These are phyloP conservation scores for Penicillium sp. DNA, from an alignment of 2,329 filamentous ascomycete species.

Conservation along the genomic window DNA sequence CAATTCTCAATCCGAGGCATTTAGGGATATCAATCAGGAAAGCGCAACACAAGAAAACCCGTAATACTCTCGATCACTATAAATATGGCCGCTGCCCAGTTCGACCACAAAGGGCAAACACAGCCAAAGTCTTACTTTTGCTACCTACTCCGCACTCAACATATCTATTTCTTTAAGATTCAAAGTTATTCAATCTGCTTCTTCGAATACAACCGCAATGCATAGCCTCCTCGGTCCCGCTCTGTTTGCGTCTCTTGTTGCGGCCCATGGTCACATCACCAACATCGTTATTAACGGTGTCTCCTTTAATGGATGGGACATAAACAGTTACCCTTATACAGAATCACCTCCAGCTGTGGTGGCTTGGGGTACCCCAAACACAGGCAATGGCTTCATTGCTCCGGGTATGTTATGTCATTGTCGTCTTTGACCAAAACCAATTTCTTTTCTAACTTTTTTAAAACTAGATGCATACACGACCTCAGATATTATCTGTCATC, in stretches of 20 bases:
- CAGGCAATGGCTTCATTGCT: slow-evolving; percentile 54
- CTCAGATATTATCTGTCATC: slow-evolving; percentile 61
- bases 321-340: slow-evolving; percentile 28
- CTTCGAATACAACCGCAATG: neutral
- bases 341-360: slow-evolving; percentile 42
- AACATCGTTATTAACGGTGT: slow-evolving; percentile 38
- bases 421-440: neutral
- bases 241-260: slow-evolving; percentile 31
- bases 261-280: slow-evolving; percentile 34
- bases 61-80: neutral
- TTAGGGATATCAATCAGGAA: neutral
- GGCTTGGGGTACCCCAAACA: slow-evolving; percentile 54
- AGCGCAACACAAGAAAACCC: too few relatives aligned
- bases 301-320: slow-evolving; percentile 43
- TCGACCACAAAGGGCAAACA: neutral
- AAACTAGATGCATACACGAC: slow-evolving; percentile 40
- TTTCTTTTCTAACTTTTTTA: neutral
- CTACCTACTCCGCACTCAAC: neutral
- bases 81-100: neutral
- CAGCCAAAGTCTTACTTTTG: neutral
- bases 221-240: neutral
- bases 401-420: slow-evolving; percentile 24
- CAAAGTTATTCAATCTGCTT: neutral
- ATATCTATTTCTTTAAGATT: neutral
- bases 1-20: too few relatives aligned